Evolutionary conservation across 805 yeast genomes (phyloP).

Genomic region (Cyberlindnera saturnus): DNA sequence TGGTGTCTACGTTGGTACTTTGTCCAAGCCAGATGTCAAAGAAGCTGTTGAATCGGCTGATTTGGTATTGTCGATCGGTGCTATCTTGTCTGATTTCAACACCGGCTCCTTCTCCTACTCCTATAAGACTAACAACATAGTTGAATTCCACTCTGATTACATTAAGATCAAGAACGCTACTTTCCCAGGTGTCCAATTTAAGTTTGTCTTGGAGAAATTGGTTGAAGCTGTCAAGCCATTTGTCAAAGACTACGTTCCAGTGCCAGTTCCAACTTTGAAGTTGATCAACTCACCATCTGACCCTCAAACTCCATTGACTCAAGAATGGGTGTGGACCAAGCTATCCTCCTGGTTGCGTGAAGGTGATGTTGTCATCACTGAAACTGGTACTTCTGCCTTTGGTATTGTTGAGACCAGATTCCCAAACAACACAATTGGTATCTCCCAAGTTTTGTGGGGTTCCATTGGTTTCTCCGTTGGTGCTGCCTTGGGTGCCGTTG

Average conservation of each 20-base stretch:
- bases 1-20: slow-evolving; percentile 82
- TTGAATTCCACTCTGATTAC: slow-evolving; percentile 75
- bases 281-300: slow-evolving; percentile 39
- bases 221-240: slow-evolving; percentile 32
- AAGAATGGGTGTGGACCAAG: slow-evolving; percentile 66
- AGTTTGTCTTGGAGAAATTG: slow-evolving; percentile 42
- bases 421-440: slow-evolving; percentile 58
- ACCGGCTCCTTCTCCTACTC: slow-evolving; percentile 82
- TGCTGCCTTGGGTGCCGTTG: slow-evolving; percentile 60
- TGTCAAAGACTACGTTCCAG: slow-evolving; percentile 41
- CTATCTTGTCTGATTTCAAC: slow-evolving; percentile 80
- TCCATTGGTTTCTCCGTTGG: slow-evolving; percentile 70
- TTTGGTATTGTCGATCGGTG: slow-evolving; percentile 74
- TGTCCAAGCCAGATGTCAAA: slow-evolving; percentile 67
- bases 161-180: slow-evolving; percentile 64
- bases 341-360: slow-evolving; percentile 55
- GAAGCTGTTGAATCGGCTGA: slow-evolving; percentile 70
- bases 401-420: slow-evolving; percentile 62
- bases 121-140: slow-evolving; percentile 66
- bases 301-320: slow-evolving; percentile 44
- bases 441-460: slow-evolving; percentile 73
- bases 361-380: slow-evolving; percentile 64
- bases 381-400: slow-evolving; percentile 72
- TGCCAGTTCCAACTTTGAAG: slow-evolving; percentile 49
- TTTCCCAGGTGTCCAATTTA: slow-evolving; percentile 71